Evolutionary conservation across 1,284 basidiomycete genomes (phyloP), one percentile per base, ranked within the genome.

Genomic region (Trametes sp.): DNA sequence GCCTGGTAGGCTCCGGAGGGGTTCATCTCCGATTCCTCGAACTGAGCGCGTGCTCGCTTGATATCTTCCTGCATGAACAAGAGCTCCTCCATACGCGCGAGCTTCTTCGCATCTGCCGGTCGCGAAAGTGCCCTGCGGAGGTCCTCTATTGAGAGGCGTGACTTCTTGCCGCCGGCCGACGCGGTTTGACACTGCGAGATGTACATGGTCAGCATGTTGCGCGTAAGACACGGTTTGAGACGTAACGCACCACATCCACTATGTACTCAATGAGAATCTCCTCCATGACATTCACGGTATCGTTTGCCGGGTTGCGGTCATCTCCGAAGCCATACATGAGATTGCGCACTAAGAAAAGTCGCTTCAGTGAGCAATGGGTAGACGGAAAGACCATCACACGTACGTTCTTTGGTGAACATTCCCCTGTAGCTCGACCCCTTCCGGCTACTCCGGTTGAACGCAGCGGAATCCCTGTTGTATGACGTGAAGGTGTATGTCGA

Each of bases 321-420:
- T 98, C 95, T 21, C 95, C 95, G 74, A 96, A 98, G n/a, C 93
- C 94, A 72, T 95, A 97, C 95, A 97, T 96, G 57, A 97, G 81
- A 61, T 86, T 91, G 66, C 90, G 88, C 62, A 97, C 94, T 96
- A 67, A 7, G n/a, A n/a, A 62, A 35, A 44, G 36, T 2, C 24
- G 54, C 26, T 31, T 69, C 58, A 41, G 28, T 29, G 61, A 45
- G 35, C 31, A 23, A 2, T 23, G 2, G n/a, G 11, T 5, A 49
- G n/a, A 31, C 19, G 28, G 58, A 19, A n/a, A 24, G 11, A 42
- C 14, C 21, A 28, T 42, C 28, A 44, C 33, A 82, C 91, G 76
- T 72, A 92, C 91, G 75, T 77, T 93, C 91, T 85, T 92, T 93
- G 2, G 86, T 82, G 69, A 93, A 93, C 60, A 90, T 72, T 2